Base-by-base conservation (phyloP, 164 flowering plant species). In the Stephania yunnanensis region DNA sequence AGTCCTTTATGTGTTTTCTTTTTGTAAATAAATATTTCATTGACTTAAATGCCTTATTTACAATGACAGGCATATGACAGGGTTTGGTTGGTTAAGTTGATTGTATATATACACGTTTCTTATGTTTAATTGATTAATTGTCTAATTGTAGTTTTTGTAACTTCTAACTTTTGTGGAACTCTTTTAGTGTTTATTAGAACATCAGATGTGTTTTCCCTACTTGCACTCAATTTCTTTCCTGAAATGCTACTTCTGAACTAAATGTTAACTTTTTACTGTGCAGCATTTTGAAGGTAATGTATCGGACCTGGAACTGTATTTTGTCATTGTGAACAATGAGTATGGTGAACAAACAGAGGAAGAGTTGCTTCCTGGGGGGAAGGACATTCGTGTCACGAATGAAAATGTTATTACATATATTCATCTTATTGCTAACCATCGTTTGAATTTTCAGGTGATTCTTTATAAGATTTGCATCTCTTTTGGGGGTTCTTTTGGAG, bases 271-370 rank as follows among this genome's bases (percentile, higher is more conserved):
- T 61, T 55, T 30, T 70, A 71, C 42, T 65, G 45, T 80, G 19
- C 95, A 93, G 99, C 96, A 82, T 85, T 92, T 85, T 80, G 72
- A 88, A 77, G 97, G 97, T 80, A 92, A 95, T 67, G 73, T 93
- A 31, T 87, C 97, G 6, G 93, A 86, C 46, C 82, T 95, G 55
- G 99, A 93, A 73, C 85, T 95, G 69, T 95, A 95, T 82, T 95
- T 95, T 86, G 98, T 95, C 45, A 89, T 93, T 78, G 82, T 89
- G 64, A 95, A 89, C 77, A 95, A 92, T 87, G 99, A 95, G 74
- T 95, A 95, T 79, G 99, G 99, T 68, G 98, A 92, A 86, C 97
- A 93, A 85, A 89, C 86, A 76, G 96, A 92, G 79, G 96, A 92
- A 74, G 99, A 95, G 82, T 87, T 95, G 73, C 82, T 90, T 78